These are phyloP conservation scores for Pestalotiopsis fici DNA, from an alignment of 2,329 filamentous ascomycete species.

Conservation along the genomic window DNA sequence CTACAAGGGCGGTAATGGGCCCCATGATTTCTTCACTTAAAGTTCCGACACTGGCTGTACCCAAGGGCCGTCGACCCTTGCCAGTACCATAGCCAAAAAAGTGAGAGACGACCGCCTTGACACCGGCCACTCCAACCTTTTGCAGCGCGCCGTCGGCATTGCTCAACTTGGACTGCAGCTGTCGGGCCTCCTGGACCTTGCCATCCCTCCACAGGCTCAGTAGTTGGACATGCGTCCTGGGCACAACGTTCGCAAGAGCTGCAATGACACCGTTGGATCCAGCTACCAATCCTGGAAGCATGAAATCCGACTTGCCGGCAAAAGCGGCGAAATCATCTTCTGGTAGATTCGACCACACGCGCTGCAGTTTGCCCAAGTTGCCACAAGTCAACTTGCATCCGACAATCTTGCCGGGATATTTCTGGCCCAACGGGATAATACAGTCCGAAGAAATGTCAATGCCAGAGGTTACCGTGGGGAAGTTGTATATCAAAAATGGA, in stretches of 20 bases:
- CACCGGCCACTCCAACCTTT: slow-evolving; percentile 43
- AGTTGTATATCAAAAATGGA: slow-evolving; percentile 73
- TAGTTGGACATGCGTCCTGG: slow-evolving; percentile 64
- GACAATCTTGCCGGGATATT: slow-evolving; percentile 52
- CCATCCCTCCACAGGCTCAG: slow-evolving; percentile 60
- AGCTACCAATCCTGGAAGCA: slow-evolving; percentile 66
- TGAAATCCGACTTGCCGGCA: slow-evolving; percentile 54
- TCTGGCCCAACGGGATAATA: slow-evolving; percentile 50
- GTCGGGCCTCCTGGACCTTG: slow-evolving; percentile 29
- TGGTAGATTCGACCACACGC: slow-evolving; percentile 8
- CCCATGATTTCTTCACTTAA: no score
- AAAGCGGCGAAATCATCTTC: slow-evolving; percentile 22
- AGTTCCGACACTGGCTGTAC: neutral
- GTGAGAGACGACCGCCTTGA: slow-evolving; percentile 42
- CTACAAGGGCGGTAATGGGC: no score
- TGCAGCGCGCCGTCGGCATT: slow-evolving; percentile 44
- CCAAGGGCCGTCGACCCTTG: slow-evolving; percentile 29
- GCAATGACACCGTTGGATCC: slow-evolving; percentile 72
- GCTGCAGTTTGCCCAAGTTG: slow-evolving; percentile 59
- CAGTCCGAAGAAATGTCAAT: slow-evolving; percentile 69
- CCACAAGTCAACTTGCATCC: slow-evolving; percentile 57
- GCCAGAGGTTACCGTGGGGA: slow-evolving; percentile 66
- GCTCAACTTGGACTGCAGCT: slow-evolving; percentile 42
- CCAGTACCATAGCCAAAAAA: slow-evolving; percentile 36
- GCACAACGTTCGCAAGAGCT: slow-evolving; percentile 70